Base-by-base conservation (phyloP, 306 rosid species). In the Prunus mume region DNA sequence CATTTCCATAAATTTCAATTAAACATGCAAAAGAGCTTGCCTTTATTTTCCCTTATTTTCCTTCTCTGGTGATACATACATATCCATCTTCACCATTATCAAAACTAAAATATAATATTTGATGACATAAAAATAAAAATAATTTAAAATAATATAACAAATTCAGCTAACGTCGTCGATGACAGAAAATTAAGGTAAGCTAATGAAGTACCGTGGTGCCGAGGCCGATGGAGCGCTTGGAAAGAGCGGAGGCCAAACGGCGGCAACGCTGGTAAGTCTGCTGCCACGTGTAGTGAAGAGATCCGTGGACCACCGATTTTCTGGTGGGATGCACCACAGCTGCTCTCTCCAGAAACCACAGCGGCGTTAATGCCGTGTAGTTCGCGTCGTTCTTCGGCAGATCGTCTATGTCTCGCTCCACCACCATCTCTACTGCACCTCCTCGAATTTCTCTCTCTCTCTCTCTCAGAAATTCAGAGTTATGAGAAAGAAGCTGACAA, bases 291-390 rank as follows among this genome's bases (percentile, higher is more conserved):
- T 90, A 89, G 70, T 68, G 87, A 15, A 71, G 91, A 22, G 97
- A 90, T 83, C 95, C 97, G 24, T 95, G 96, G 55, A 92, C 83
- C 62, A 95, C 38, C 1, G 98, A 92, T 7, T 30, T 68, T 82
- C 92, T 88, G 75, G 84, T 82, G 0, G 97, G 97, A 58, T 95
- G 97, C 18, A 89, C 93, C 82, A 75, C 24, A 68, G 98, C 90
- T 0, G 97, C 97, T 82, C 98, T 89, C 56, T 94, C 92, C 12
- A 95, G 78, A 82, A 92, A 90, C 97, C 93, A 90, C 55, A 95
- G 32, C 64, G 98, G 98, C 74, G 98, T 95, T 43, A 95, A 65
- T 6, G 98, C 92, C 34, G 89, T 90, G 86, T 89, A 83, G 86
- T 92, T 95, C 1, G 98, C 98, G 0, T 86, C 82, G 90, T 90